Evolutionary conservation across 768 basidiomycete species (phyloP), one percentile per base, ranked within the genome.

Genomic region (Brasilioporus rufonigricans): DNA sequence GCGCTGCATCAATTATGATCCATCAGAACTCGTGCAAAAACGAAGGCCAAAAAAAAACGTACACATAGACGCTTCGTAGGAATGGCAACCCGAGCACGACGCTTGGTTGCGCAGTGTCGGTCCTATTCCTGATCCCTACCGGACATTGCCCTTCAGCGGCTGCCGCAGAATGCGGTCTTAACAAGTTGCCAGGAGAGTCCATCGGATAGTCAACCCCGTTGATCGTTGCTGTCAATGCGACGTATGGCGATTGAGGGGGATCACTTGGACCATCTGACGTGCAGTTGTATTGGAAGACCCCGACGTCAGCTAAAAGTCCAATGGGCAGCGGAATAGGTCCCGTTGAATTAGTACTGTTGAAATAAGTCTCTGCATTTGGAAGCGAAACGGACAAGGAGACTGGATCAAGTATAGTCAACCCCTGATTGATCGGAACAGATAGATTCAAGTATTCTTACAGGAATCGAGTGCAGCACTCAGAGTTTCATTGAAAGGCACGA

Each of bases 1-100:
- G 69, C 71, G 4, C 69, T 70, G 29, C 3, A 4, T 33, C 16
- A 7, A 26, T 18, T n/a, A 24, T 9, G 24, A 36, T 45, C 31
- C 32, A 19, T 61, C 31, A 47, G 39, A 5, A 46, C 27, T 14
- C 19, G 18, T 3, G 19, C n/a, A 10, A 35, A 16, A 26, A 2
- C 6, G 7, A 14, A 21, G 6, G 19, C 7, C 6, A 10, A 38
- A 27, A 16, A 38, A 12, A 10, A 29, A 35, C 70, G 18, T 54
- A 70, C 69, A 72, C 29, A 31, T 70, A 70, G 23, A 71, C 66
- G 21, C 70, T 72, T 23, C 69, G 60, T 21, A 71, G 39, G 50
- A 71, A 70, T 2, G 70, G 70, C 9, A 62, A 23, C 1, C 69
- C 70, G 1, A 70, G 54, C 13, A 50, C 48, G 5, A 62, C 48